Base-by-base conservation (phyloP, 2,329 filamentous ascomycete genomes). In the Arthrobotrys pseudoclavata region DNA sequence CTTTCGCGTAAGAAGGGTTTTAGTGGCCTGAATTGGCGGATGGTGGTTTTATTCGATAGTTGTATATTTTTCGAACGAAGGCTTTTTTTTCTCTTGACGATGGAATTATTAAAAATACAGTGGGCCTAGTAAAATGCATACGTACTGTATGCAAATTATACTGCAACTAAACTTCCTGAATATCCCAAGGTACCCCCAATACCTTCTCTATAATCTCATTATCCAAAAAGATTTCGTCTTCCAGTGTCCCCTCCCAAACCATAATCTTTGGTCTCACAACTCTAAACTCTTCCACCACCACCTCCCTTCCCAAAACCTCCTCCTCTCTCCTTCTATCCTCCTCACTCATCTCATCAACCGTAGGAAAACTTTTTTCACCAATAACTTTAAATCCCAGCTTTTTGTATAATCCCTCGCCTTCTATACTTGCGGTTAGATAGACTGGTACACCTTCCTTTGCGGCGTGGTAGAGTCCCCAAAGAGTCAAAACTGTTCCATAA, bases 401-500 rank as follows among this genome's bases (percentile, higher is more conserved):
- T 7, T 6, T 13, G 15, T 77, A 77, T 7, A 77, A 18, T 1
- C 47, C 4, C 31, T 77, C 74, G 10, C 74, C 74, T 20, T 77
- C 60, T 4, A 12, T n/a, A 34, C 74, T 77, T 2, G 74, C 74
- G 0, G 53, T 55, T 1, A 77, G 47, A 31, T 55, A 66, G 1
- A 52, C 63, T 1, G 74, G 61, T 9, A 77, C 4, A 13, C 47
- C 34, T 0, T 77, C 67, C 5, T 47, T 29, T 0, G 31, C 40
- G 1, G 60, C 67, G 13, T 50, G 48, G n/a, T 52, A 55, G 29
- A 77, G 64, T 0, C 74, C 74, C 74, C 74, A 77, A 5, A 77
- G 42, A 2, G 62, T 68, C 22, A 71, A 31, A 0, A 61, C 3
- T 1, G 50, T 62, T 0, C 74, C 74, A 7, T 47, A 55, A 1